phyloP scores from a whole-genome alignment of 129 eudicot species.

The Solidago caesia region DNA sequence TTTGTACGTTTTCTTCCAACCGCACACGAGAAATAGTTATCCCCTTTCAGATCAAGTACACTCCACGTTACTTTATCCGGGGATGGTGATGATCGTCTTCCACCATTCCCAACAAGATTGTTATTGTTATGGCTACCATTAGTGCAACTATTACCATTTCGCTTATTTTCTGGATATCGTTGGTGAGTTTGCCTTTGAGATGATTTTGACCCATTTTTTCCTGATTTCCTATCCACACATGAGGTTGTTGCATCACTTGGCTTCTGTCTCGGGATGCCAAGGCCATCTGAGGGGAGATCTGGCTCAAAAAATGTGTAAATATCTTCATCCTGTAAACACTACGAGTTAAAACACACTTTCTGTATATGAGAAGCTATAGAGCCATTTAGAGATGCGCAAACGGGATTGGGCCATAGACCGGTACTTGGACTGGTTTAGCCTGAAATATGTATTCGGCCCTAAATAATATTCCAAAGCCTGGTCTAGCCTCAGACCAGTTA shows the following conservation, averaged over 20 bases:
- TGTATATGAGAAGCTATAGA: no score
- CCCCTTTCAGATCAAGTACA: conserved; percentile 81
- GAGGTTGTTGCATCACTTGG: conserved; percentile 42
- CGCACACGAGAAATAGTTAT: conserved; percentile 82
- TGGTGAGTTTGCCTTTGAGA: conserved; percentile 40
- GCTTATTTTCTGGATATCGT: conserved; percentile 42
- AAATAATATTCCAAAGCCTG: no score
- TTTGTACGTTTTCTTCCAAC: conserved; percentile 71
- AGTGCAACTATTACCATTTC: conserved; percentile 15
- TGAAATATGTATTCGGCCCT: no score
- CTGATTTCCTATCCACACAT: conserved; percentile 40
- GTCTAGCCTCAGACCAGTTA: no score
- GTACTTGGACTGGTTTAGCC: no score
- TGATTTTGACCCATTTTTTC: conserved; percentile 46
- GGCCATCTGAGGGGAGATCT: conserved; percentile 61
- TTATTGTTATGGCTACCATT: conserved; percentile 14
- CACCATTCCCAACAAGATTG: conserved; percentile 18
- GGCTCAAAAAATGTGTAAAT: conserved; percentile 88
- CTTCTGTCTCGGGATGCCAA: conserved; percentile 52
- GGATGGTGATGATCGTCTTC: conserved; percentile 36
- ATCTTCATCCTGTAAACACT: conserved; percentile 71
- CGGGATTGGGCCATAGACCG: no score
- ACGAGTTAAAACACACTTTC: not conserved
- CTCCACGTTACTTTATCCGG: conserved; percentile 66
- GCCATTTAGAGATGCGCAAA: no score